phyloP scores from a whole-genome alignment of 2,329 filamentous ascomycete genomes.

The Periconia macrospinosa region DNA sequence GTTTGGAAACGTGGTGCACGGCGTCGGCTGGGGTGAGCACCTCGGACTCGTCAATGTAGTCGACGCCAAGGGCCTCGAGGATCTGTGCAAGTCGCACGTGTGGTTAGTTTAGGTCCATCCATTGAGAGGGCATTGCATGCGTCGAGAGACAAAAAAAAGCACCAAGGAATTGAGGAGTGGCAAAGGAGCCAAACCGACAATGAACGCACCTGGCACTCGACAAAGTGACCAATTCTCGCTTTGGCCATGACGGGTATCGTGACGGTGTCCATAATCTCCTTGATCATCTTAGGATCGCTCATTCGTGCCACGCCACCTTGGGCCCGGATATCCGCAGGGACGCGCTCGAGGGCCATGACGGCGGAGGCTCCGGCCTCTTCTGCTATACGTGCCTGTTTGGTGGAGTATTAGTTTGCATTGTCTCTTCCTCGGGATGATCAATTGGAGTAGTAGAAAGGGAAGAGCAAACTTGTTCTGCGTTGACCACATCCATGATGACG shows the following conservation, averaged over 20 bases:
- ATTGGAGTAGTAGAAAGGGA: background rate
- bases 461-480: slow-evolving; percentile 70
- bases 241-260: slow-evolving; percentile 99
- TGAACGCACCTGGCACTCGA: slow-evolving; percentile 77
- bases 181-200: background rate
- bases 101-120: background rate
- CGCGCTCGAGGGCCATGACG: slow-evolving; percentile 98
- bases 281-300: slow-evolving; percentile 93
- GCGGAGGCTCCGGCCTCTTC: slow-evolving; percentile 94
- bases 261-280: slow-evolving; percentile 89
- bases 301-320: slow-evolving; percentile 95
- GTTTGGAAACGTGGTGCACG: slow-evolving; percentile 88
- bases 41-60: slow-evolving; percentile 98
- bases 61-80: slow-evolving; percentile 89
- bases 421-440: background rate
- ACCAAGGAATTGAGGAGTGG: background rate
- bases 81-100: slow-evolving; percentile 58
- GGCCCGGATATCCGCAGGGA: slow-evolving; percentile 91
- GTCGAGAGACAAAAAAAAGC: too few species aligned
- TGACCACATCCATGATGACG: slow-evolving; percentile 99
- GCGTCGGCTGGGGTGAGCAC: slow-evolving; percentile 94
- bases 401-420: slow-evolving; percentile 8
- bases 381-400: slow-evolving; percentile 78
- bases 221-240: slow-evolving; percentile 94
- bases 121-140: too few species aligned